A percentile compares a stretch with the other conserved stretches of the same genome.
phyloP scores from a whole-genome alignment of 495 filamentous ascomycete genomes.

The Penicillium atrosanguineum region DNA sequence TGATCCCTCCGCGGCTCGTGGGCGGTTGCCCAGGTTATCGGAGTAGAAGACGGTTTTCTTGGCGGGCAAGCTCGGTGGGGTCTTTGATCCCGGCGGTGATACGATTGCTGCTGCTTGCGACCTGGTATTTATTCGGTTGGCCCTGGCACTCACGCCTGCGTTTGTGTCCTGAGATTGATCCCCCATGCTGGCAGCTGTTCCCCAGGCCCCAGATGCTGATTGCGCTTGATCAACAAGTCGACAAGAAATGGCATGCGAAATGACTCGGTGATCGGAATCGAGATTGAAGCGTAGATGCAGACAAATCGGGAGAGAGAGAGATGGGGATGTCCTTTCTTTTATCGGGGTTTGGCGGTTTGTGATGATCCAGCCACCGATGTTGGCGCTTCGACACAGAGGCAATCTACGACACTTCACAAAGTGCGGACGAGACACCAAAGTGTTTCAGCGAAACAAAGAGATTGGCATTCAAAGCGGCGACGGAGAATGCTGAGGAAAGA shows the following conservation, averaged over 20 bases:
- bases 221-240: conserved; percentile 2
- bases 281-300: not conserved
- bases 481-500: conserved; percentile 13
- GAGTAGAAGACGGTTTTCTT: conserved; percentile 43
- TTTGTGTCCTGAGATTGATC: conserved; percentile 21
- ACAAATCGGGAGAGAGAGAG: not conserved
- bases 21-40: conserved; percentile 26
- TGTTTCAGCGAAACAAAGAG: conserved; percentile 22
- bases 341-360: conserved; percentile 1
- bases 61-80: conserved; percentile 41
- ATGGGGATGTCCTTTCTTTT: not conserved
- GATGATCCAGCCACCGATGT: conserved; percentile 2
- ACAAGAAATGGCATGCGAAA: conserved; percentile 14
- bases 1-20: conserved; percentile 36
- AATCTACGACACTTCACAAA: conserved; percentile 2
- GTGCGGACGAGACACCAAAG: not conserved
- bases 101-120: conserved; percentile 31
- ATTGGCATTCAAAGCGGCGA: conserved; percentile 23
- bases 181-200: conserved; percentile 20
- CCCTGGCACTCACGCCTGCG: conserved; percentile 10
- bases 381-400: conserved; percentile 9
- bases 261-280: not conserved
- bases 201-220: conserved; percentile 13
- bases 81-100: conserved; percentile 44
- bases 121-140: conserved; percentile 6